Evolutionary conservation across 176 grass and related monocot species (phyloP).

Genomic region (Tillandsia fasciculata): DNA sequence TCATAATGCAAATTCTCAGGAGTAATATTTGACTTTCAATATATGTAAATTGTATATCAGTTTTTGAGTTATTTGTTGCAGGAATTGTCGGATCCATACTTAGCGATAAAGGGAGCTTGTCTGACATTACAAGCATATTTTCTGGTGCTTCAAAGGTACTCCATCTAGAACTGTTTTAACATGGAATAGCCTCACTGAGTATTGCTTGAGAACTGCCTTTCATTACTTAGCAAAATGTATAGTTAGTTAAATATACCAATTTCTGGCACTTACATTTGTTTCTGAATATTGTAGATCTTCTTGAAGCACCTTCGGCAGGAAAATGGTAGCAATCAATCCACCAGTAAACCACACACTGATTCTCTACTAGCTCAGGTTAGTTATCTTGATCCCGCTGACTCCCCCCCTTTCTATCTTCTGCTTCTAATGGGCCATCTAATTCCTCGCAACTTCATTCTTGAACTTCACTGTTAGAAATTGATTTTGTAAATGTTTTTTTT

Average conservation of each 20-base stretch:
- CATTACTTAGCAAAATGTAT: not conserved
- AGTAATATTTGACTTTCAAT: not conserved
- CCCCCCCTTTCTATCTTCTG: not conserved
- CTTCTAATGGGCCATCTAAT: not conserved
- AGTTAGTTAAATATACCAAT: no score
- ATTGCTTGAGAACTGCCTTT: not conserved
- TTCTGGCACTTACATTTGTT: no score
- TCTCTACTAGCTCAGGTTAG: conserved; percentile 23
- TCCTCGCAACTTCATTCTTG: not conserved
- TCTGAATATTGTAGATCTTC: conserved; percentile 8
- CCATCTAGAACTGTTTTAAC: not conserved
- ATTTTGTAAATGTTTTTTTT: no score
- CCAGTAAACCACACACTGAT: conserved; percentile 8
- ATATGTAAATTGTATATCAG: not conserved
- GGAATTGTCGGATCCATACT: conserved; percentile 26
- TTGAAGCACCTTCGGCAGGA: conserved; percentile 18
- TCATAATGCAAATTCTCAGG: not conserved
- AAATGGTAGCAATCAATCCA: not conserved
- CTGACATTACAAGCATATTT: conserved; percentile 14
- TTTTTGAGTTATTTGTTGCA: conserved; percentile 8
- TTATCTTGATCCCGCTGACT: not conserved
- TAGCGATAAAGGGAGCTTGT: not conserved
- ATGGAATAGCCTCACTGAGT: not conserved
- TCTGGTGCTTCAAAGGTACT: conserved; percentile 14
- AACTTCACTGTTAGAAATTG: no score